Conservation (phyloP, 305 asterid genomes). For the Fraxinus dipetala region DNA sequence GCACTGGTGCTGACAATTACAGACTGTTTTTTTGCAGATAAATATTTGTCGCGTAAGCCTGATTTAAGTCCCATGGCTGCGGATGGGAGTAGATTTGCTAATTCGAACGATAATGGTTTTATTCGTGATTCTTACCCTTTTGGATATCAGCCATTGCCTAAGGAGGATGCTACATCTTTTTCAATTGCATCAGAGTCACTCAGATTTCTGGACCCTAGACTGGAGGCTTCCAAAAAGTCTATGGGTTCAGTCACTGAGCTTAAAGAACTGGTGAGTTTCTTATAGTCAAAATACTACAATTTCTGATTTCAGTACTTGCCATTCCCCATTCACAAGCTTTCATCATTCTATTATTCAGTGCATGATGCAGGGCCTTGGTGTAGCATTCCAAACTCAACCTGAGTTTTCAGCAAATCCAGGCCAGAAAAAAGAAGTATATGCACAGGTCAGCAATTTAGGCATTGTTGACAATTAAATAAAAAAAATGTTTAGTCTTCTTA, state of each 20-base stretch:
- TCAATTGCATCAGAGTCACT: conserved; percentile 47
- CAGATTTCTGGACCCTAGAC: conserved; percentile 54
- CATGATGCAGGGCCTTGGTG: conserved; percentile 59
- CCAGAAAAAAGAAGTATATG: conserved; percentile 70
- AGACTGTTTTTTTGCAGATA: conserved; percentile 49
- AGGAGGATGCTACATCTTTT: conserved; percentile 53
- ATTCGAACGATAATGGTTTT: conserved; percentile 53
- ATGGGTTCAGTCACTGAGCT: conserved; percentile 64
- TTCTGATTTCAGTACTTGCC: background rate
- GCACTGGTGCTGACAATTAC: conserved; percentile 24
- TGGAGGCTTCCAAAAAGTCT: conserved; percentile 62
- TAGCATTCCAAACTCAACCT: conserved; percentile 79
- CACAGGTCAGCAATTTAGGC: conserved; percentile 54
- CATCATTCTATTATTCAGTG: conserved; percentile 49
- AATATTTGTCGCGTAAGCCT: conserved; percentile 56
- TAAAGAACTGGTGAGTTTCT: conserved; percentile 62
- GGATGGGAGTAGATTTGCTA: conserved; percentile 50
- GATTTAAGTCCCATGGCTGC: conserved; percentile 53
- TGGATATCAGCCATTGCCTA: conserved; percentile 50
- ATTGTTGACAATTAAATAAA: background rate
- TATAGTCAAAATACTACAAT: conserved; percentile 7
- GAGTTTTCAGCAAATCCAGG: conserved; percentile 62
- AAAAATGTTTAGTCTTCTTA: background rate
- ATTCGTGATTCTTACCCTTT: conserved; percentile 41
- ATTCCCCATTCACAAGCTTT: conserved; percentile 10